Evolutionary conservation across 2,329 filamentous ascomycete species (phyloP).

Genomic region (Pyricularia pennisetigena): DNA sequence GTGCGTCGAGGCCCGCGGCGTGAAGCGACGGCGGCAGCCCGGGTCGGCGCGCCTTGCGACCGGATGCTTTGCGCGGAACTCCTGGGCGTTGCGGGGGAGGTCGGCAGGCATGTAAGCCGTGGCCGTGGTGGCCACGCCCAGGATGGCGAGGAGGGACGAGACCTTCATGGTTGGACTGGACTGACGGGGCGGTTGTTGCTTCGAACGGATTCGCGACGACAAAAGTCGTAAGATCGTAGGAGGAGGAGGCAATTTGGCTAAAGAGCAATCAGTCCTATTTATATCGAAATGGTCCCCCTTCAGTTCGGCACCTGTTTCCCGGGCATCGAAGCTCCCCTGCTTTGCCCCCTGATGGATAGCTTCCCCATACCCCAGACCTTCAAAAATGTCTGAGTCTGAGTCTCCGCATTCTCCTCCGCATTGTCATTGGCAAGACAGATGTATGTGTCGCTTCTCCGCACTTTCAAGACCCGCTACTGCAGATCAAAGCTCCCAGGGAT

Average conservation of each 20-base stretch:
- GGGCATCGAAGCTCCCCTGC: not conserved
- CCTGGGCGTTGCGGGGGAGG: constrained; percentile 23
- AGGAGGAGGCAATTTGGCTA: not conserved
- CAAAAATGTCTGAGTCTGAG: not conserved
- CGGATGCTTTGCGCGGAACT: constrained; percentile 28
- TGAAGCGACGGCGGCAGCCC: constrained; percentile 24
- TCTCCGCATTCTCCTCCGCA: not conserved
- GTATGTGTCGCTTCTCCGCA: not conserved
- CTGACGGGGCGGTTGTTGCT: not conserved
- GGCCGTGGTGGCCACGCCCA: constrained; percentile 12
- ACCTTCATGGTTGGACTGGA: not conserved
- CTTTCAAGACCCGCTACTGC: not conserved
- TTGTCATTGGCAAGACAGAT: not conserved
- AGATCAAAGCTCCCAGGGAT: not conserved
- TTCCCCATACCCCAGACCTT: not conserved
- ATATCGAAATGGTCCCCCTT: not conserved
- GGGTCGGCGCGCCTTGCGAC: constrained; percentile 16
- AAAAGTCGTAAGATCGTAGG: not conserved
- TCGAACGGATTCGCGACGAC: not conserved
- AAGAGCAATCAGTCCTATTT: not conserved
- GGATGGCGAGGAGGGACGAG: constrained; percentile 1
- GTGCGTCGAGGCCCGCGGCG: constrained; percentile 29
- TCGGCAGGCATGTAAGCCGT: constrained; percentile 18
- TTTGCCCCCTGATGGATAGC: not conserved
- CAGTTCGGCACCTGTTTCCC: not conserved